These are phyloP conservation scores for Tolypocladium capitatum DNA, from an alignment of 2,329 filamentous ascomycete genomes.

Conservation along the genomic window DNA sequence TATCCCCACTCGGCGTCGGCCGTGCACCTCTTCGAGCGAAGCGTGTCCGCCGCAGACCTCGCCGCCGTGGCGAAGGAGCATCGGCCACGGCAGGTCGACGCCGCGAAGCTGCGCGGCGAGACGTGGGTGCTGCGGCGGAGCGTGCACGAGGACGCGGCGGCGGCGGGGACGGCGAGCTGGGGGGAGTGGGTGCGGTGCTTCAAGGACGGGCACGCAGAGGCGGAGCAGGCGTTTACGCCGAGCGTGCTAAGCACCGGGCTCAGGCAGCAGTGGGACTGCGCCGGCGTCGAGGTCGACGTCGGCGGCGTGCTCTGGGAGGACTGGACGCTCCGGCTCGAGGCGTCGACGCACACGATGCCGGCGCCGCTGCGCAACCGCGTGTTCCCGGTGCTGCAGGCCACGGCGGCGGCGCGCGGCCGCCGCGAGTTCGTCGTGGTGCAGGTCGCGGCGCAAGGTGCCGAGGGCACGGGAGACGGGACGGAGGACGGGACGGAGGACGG, in stretches of 20 bases:
- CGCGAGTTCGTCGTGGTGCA: slow-evolving; percentile 44
- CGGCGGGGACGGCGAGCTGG: slow-evolving; percentile 44
- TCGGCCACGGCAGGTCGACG: slow-evolving; percentile 12
- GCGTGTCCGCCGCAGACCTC: slow-evolving; percentile 31
- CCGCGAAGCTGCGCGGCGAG: slow-evolving; percentile 24
- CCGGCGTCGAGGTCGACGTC: slow-evolving; percentile 23
- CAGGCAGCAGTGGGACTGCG: slow-evolving; percentile 32
- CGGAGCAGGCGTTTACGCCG: slow-evolving; percentile 27
- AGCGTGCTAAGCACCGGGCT: slow-evolving; percentile 20
- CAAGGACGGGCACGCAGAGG: slow-evolving; percentile 32
- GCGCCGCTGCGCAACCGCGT: slow-evolving; percentile 47
- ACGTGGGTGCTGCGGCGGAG: slow-evolving; percentile 53
- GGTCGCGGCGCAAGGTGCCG: slow-evolving; percentile 27
- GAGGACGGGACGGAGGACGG: slow-evolving; percentile 27
- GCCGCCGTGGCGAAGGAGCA: slow-evolving; percentile 21
- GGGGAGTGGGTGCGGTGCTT: slow-evolving; percentile 48
- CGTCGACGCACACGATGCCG: slow-evolving; percentile 54
- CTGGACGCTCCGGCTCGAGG: slow-evolving; percentile 39
- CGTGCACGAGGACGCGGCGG: slow-evolving; percentile 40
- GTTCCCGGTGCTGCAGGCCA: slow-evolving; percentile 54
- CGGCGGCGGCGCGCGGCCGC: slow-evolving; percentile 25
- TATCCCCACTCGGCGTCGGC: slow-evolving; percentile 34
- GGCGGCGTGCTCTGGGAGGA: slow-evolving; percentile 28
- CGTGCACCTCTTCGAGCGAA: slow-evolving; percentile 40
- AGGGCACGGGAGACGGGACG: slow-evolving; percentile 26